Base-by-base conservation (phyloP, 1,139 yeast species). In the Kodamaea fungicola region DNA sequence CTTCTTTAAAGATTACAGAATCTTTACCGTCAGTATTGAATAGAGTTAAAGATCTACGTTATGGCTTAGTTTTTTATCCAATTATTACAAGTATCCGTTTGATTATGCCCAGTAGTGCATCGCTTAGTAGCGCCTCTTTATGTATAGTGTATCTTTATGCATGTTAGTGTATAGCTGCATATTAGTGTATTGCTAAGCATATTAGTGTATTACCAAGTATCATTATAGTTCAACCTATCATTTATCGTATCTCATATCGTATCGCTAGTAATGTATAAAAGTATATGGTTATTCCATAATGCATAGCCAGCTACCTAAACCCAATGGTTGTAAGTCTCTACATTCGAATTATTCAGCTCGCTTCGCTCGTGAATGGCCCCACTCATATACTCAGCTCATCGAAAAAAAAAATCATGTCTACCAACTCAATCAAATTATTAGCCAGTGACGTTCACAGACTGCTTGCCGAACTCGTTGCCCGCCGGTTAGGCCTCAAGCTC, bases 391-490 rank as follows among this genome's bases (percentile, higher is more conserved):
- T 5, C 27, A 25, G 27, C n/a, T 31, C 33, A 31, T 31, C 34
- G 34, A 23, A 31, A 31, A 23, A 13, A 31, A 31, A 32, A 31
- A 29, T 27, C 30, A 40, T 40, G 43, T 36, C 42, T 12, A 40
- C 25, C 32, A 40, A 89, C 62, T 85, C 96, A 29, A 89, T 89
- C 57, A 89, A 87, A 60, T 74, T 90, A 39, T 65, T 90, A 37
- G 87, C 96, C 12, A 95, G 96, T 35, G 90, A 89, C 61, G 87
- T 95, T 9, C 97, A 90, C 57, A 87, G 89, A 13, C 89, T 82
- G 40, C 74, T 90, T 38, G 90, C 95, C n/a, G 80, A 80, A 47
- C 66, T 76, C 23, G 90, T 90, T 19, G 80, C 95, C 7, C 65
- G 68, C 48, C 72, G 79, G 59, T 67, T 84, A 37, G 85, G 84